These are phyloP conservation scores for Nakazawaea wickerhamii DNA, from an alignment of 805 yeast genomes.

Conservation along the genomic window DNA sequence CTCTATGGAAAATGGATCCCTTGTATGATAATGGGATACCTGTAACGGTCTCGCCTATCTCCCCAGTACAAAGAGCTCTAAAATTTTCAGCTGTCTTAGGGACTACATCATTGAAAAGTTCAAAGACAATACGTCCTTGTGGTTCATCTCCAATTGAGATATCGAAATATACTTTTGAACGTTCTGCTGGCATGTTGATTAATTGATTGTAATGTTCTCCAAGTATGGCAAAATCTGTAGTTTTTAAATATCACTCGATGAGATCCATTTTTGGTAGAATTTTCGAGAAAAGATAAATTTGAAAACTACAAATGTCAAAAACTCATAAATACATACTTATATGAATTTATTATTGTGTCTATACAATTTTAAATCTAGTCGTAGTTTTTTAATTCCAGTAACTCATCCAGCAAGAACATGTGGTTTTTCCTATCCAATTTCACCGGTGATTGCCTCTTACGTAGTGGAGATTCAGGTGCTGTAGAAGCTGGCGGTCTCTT, in stretches of 20 bases:
- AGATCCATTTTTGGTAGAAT: neutral
- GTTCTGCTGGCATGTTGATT: constrained; percentile 4
- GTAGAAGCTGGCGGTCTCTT: constrained; percentile 1
- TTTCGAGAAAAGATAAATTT: constrained; percentile 2
- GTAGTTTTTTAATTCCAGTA: neutral
- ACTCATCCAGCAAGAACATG: constrained; percentile 1
- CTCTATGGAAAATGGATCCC: constrained; percentile 88
- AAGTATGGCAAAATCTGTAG: no score
- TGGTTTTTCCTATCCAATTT: neutral
- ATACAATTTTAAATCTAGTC: neutral
- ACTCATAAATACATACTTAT: no score
- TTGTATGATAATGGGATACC: constrained; percentile 73
- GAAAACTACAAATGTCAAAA: neutral
- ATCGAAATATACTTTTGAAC: constrained; percentile 70
- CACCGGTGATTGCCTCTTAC: constrained; percentile 2
- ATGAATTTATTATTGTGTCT: neutral
- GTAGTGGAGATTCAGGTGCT: neutral
- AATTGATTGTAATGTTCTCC: neutral
- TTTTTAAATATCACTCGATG: neutral
- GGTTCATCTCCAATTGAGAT: constrained; percentile 64
- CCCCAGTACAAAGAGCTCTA: constrained; percentile 85
- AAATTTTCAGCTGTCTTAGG: constrained; percentile 91
- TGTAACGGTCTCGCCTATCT: constrained; percentile 55
- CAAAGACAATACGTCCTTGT: constrained; percentile 75
- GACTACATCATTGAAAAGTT: constrained; percentile 64